A percentile compares a stretch with the other conserved stretches of the same genome.
Conservation (phyloP, 1,139 yeast genomes). For the Hyphopichia wangnamkhiaoensis region DNA sequence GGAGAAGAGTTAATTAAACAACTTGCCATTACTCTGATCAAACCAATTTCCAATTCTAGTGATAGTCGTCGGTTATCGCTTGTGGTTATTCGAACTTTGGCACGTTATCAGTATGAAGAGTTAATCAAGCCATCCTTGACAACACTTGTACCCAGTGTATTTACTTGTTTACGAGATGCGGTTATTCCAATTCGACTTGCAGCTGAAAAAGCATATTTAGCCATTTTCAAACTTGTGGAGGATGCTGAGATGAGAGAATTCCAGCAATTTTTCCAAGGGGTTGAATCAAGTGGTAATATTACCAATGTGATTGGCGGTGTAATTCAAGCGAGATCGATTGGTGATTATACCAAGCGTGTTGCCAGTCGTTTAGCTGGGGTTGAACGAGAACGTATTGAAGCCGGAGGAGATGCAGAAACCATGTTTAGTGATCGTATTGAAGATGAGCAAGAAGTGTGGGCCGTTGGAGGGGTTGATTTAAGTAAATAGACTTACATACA, state of each 20-base stretch:
- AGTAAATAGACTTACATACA: not conserved
- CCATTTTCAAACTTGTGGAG: slow-evolving; percentile 70
- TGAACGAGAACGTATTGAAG: slow-evolving; percentile 82
- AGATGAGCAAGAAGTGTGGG: slow-evolving; percentile 87
- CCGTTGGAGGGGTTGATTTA: slow-evolving; percentile 68
- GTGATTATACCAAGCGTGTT: slow-evolving; percentile 87
- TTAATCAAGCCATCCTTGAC: slow-evolving; percentile 56
- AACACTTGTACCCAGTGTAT: slow-evolving; percentile 68
- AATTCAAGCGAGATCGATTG: slow-evolving; percentile 70
- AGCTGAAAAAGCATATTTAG: slow-evolving; percentile 86
- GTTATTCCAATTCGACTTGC: slow-evolving; percentile 91
- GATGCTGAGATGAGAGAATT: slow-evolving; percentile 61
- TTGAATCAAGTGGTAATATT: slow-evolving; percentile 15
- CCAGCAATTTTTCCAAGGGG: slow-evolving; percentile 56
- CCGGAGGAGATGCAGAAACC: slow-evolving; percentile 89
- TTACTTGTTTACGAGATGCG: slow-evolving; percentile 80
- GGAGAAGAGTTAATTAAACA: slow-evolving; percentile 42
- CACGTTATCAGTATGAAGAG: slow-evolving; percentile 56
- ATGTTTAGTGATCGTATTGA: slow-evolving; percentile 83
- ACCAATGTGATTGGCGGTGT: slow-evolving; percentile 47
- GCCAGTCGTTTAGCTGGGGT: slow-evolving; percentile 79
- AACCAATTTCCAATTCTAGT: slow-evolving; percentile 63
- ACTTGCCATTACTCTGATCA: slow-evolving; percentile 49
- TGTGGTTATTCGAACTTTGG: slow-evolving; percentile 73
- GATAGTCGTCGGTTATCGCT: slow-evolving; percentile 82